Conservation (phyloP, 2,329 filamentous ascomycete species). For the Calycina herbarum region DNA sequence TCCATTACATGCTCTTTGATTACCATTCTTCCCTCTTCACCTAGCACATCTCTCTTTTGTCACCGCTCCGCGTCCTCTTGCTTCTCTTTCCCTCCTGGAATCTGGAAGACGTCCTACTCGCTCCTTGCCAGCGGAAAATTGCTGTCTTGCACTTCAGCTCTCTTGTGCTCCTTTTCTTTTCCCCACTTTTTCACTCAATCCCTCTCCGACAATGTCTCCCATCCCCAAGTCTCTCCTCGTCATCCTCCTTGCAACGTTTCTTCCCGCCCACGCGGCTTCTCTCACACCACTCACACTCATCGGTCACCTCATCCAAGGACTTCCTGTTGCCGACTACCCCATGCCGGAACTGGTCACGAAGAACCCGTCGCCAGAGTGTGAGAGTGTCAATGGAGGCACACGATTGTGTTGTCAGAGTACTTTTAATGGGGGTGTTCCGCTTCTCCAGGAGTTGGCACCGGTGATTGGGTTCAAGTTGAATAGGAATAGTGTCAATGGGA, state of each 20-base stretch:
- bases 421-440: constrained; percentile 24
- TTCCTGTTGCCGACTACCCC: constrained; percentile 10
- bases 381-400: constrained; percentile 20
- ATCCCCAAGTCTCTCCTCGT: background rate
- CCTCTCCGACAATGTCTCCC: background rate
- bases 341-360: constrained; percentile 18
- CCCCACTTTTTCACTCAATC: background rate
- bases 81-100: background rate
- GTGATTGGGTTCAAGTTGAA: constrained; percentile 20
- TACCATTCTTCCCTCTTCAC: background rate
- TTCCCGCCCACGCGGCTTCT: background rate
- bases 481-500: constrained; percentile 24
- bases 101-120: background rate
- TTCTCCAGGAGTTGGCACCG: constrained; percentile 20
- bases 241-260: background rate
- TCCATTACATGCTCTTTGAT: background rate
- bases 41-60: background rate
- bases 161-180: background rate
- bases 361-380: constrained; percentile 20
- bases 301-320: constrained; percentile 6
- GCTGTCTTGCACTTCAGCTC: background rate
- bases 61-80: background rate
- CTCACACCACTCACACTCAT: constrained; percentile 13
- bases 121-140: background rate
- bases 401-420: constrained; percentile 22